Percentiles rank a stretch among this genome's conserved stretches.
These are phyloP conservation scores for Cyclotella cryptica DNA, from an alignment of 108 stramenopile species.

Conservation along the genomic window DNA sequence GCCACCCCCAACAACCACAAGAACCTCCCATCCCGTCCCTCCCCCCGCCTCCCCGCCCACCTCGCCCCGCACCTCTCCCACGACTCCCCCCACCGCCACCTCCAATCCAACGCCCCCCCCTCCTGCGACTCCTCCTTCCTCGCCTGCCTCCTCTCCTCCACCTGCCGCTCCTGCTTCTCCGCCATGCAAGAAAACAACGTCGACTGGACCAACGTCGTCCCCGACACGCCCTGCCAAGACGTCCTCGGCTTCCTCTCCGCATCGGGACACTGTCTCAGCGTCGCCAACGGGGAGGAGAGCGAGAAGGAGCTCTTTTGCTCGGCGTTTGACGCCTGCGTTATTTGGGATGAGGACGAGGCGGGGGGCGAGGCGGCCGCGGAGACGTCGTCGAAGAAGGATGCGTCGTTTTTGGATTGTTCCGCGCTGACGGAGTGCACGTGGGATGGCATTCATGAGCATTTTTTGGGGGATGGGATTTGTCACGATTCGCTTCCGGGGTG, in stretches of 20 bases:
- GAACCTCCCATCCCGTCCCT: neutral
- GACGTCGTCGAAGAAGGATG: conserved; percentile 31
- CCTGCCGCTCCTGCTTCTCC: conserved; percentile 77
- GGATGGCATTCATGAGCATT: conserved; percentile 78
- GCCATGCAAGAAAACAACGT: conserved; percentile 61
- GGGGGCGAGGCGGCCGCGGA: neutral
- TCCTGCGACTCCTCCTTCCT: conserved; percentile 78
- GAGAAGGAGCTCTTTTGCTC: conserved; percentile 65
- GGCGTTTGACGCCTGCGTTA: conserved; percentile 80
- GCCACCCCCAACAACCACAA: neutral
- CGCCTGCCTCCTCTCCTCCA: conserved; percentile 60
- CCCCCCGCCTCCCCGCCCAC: neutral
- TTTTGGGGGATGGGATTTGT: conserved; percentile 87
- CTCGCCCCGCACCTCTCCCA: neutral
- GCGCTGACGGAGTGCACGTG: conserved; percentile 78
- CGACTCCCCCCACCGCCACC: neutral
- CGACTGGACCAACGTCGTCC: conserved; percentile 84
- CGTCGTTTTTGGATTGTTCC: conserved; percentile 64
- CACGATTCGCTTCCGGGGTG: conserved; percentile 85
- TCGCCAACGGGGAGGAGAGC: conserved; percentile 43
- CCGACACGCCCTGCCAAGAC: conserved; percentile 72
- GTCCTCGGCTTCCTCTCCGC: conserved; percentile 56
- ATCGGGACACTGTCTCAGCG: conserved; percentile 56
- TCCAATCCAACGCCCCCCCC: neutral
- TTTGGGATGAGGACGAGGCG: conserved; percentile 60